phyloP scores from a whole-genome alignment of 371 early-diverging fungal species.

The Mortierella sp. region DNA sequence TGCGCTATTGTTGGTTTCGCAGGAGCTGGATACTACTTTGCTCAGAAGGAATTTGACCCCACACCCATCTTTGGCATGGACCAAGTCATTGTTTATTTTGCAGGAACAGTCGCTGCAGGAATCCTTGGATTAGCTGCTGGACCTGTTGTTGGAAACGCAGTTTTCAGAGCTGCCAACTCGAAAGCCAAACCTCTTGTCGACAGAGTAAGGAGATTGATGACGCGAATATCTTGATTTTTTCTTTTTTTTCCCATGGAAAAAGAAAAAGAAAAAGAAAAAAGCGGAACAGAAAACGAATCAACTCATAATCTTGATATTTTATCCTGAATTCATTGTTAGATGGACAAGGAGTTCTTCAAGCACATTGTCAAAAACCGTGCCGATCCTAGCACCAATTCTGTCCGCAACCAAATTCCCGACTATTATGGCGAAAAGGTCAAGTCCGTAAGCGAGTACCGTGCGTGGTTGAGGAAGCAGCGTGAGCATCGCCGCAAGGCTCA shows the following conservation, averaged over 20 bases:
- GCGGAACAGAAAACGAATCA: no score
- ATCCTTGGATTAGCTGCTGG: conserved; percentile 78
- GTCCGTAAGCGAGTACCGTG: conserved; percentile 84
- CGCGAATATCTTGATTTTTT: neutral
- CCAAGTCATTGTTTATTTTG: conserved; percentile 75
- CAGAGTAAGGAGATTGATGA: conserved; percentile 41
- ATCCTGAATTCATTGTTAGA: conserved; percentile 23
- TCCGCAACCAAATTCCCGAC: conserved; percentile 89
- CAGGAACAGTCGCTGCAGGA: conserved; percentile 74
- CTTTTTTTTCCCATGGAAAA: neutral
- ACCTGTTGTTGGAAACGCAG: conserved; percentile 73
- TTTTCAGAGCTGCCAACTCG: conserved; percentile 75
- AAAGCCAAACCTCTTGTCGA: conserved; percentile 70
- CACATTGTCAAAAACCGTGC: conserved; percentile 85
- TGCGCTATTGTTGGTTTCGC: conserved; percentile 71
- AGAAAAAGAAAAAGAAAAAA: no score
- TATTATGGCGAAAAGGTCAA: conserved; percentile 95
- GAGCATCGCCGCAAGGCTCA: conserved; percentile 82
- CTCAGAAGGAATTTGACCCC: conserved; percentile 82
- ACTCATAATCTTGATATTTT: neutral
- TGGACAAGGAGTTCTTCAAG: conserved; percentile 85
- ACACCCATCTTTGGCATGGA: conserved; percentile 85
- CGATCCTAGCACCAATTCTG: conserved; percentile 79
- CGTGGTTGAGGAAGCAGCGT: conserved; percentile 92
- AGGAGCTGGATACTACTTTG: conserved; percentile 77